Conservation (phyloP, 768 basidiomycete species). For the Lentinula aciculospora region DNA sequence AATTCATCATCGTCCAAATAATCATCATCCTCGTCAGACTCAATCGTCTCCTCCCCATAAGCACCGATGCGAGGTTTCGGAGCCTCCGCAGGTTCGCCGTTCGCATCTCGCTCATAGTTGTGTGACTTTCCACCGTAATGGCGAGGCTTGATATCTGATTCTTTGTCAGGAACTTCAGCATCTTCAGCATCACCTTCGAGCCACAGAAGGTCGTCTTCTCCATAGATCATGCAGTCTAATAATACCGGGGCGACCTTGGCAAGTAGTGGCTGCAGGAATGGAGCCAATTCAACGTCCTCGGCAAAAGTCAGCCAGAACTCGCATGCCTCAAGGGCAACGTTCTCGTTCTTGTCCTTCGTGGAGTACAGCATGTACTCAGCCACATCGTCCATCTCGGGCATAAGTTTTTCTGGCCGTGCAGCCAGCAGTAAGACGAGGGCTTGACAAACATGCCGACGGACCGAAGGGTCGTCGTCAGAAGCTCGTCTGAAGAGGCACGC, state of each 20-base stretch:
- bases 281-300: slow-evolving; percentile 84
- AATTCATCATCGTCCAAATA: slow-evolving; percentile 88
- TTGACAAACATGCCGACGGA: slow-evolving; percentile 94
- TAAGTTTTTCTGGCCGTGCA: slow-evolving; percentile 90
- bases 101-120: slow-evolving; percentile 70
- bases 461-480: slow-evolving; percentile 88
- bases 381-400: slow-evolving; percentile 93
- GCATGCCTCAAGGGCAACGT: slow-evolving; percentile 94
- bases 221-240: slow-evolving; percentile 96
- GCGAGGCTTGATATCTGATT: slow-evolving; percentile 92
- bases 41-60: slow-evolving; percentile 77
- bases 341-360: slow-evolving; percentile 95
- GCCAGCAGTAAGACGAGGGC: slow-evolving; percentile 91
- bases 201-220: slow-evolving; percentile 93
- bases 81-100: slow-evolving; percentile 28
- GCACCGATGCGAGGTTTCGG: slow-evolving; percentile 47
- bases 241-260: slow-evolving; percentile 91
- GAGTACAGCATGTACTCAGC: slow-evolving; percentile 99
- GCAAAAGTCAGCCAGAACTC: slow-evolving; percentile 99
- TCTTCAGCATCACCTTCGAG: slow-evolving; percentile 90
- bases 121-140: slow-evolving; percentile 87
- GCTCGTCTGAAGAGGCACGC: slow-evolving; percentile 92
- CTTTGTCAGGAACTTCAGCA: slow-evolving; percentile 87
- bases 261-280: slow-evolving; percentile 80
- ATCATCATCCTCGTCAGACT: slow-evolving; percentile 86